Conservation (phyloP, 768 basidiomycete species). For the Kwoniella heveanensis region DNA sequence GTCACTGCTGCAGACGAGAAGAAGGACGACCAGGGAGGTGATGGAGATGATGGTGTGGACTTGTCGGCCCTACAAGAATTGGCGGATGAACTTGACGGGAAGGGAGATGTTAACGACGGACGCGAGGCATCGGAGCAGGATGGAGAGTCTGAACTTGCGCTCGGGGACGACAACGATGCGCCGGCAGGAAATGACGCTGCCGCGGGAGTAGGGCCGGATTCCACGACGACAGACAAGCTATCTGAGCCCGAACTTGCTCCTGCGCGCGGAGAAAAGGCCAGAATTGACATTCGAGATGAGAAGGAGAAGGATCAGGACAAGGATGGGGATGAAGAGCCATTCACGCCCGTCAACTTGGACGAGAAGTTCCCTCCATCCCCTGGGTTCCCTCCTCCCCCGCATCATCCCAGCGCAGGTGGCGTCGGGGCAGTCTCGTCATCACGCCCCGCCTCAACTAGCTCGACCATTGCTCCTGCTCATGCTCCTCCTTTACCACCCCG, state of each 20-base stretch:
- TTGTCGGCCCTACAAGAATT: slow-evolving; percentile 6
- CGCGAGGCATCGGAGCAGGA: no score
- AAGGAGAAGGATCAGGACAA: neutral
- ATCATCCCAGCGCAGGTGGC: slow-evolving; percentile 23
- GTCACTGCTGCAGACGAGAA: neutral
- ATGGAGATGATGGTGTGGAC: slow-evolving; percentile 4
- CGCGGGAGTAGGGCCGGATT: neutral
- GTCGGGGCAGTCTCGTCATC: neutral
- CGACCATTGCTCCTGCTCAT: slow-evolving; percentile 21
- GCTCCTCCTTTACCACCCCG: slow-evolving; percentile 26
- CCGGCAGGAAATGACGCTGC: neutral
- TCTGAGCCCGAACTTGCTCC: no score
- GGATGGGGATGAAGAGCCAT: slow-evolving; percentile 5
- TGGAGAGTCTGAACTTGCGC: neutral
- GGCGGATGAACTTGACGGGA: slow-evolving; percentile 12
- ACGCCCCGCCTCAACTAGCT: neutral
- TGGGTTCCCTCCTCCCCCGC: slow-evolving; percentile 30
- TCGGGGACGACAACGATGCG: neutral
- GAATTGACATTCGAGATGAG: neutral
- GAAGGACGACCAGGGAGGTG: neutral
- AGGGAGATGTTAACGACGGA: neutral
- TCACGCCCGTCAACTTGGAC: slow-evolving; percentile 20
- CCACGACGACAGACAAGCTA: no score
- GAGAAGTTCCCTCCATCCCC: slow-evolving; percentile 23
- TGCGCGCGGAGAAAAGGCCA: neutral